These are phyloP conservation scores for Melianthus villosus DNA, from an alignment of 441 rosid genomes.

Conservation along the genomic window DNA sequence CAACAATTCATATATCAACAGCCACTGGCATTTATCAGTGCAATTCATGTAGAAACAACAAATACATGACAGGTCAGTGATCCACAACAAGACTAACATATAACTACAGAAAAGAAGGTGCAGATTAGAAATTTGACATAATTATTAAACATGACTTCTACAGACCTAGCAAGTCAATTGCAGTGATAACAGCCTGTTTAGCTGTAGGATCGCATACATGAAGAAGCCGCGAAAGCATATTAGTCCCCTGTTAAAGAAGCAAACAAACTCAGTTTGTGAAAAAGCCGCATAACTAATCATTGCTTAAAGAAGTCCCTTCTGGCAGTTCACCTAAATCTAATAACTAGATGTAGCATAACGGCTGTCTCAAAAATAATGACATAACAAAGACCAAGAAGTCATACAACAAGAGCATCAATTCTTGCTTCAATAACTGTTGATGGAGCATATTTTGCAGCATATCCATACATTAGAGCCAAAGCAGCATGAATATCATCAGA, in stretches of 20 bases:
- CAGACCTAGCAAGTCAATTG: conserved; percentile 92
- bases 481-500: conserved; percentile 99
- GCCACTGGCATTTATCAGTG: too few relatives aligned
- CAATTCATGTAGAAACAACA: too few relatives aligned
- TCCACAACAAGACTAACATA: background rate
- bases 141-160: background rate
- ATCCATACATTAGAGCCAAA: conserved; percentile 98
- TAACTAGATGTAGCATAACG: too few relatives aligned
- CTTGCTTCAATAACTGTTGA: conserved; percentile 95
- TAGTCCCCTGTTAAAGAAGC: conserved; percentile 87
- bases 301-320: too few relatives aligned
- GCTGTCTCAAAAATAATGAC: too few relatives aligned
- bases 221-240: conserved; percentile 97
- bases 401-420: conserved; percentile 93
- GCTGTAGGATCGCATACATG: conserved; percentile 88
- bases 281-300: too few relatives aligned
- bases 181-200: conserved; percentile 97
- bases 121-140: too few relatives aligned
- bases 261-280: too few relatives aligned
- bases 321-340: too few relatives aligned
- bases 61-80: too few relatives aligned
- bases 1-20: too few relatives aligned
- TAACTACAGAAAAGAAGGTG: background rate
- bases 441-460: conserved; percentile 98
- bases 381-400: conserved; percentile 18